A percentile compares a stretch with the other conserved stretches of the same genome.
Conservation (phyloP, 1,139 yeast species). For the Yamadazyma atlantica region DNA sequence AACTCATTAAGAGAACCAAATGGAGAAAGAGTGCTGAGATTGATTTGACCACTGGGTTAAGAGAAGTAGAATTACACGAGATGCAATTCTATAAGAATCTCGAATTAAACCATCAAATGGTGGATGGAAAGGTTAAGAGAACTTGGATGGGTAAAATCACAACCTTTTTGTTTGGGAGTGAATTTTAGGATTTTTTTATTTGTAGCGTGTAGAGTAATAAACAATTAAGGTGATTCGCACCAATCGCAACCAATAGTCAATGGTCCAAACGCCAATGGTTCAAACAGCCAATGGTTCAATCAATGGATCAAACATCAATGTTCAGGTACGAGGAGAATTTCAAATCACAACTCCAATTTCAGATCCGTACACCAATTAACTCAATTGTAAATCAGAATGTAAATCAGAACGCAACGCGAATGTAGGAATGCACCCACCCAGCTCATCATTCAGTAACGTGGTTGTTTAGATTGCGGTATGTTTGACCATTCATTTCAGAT, state of each 20-base stretch:
- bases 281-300: too few species aligned
- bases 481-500: background rate
- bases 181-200: constrained; percentile 11
- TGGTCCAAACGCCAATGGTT: too few species aligned
- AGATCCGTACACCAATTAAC: too few species aligned
- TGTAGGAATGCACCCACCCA: background rate
- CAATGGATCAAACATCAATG: too few species aligned
- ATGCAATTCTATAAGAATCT: constrained; percentile 19
- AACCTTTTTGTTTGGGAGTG: constrained; percentile 25
- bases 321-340: too few species aligned
- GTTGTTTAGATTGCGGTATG: background rate
- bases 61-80: constrained; percentile 51
- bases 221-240: too few species aligned
- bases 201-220: too few species aligned
- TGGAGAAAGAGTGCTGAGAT: constrained; percentile 51
- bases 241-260: too few species aligned
- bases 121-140: constrained; percentile 15
- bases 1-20: constrained; percentile 51
- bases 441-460: background rate
- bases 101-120: constrained; percentile 15
- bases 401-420: too few species aligned
- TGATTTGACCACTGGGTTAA: constrained; percentile 37
- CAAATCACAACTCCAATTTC: too few species aligned
- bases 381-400: too few species aligned
- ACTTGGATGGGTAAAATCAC: constrained; percentile 13